These are phyloP conservation scores for Ceratocystis eucalypticola DNA, from an alignment of 2,329 filamentous ascomycete genomes.

Conservation along the genomic window DNA sequence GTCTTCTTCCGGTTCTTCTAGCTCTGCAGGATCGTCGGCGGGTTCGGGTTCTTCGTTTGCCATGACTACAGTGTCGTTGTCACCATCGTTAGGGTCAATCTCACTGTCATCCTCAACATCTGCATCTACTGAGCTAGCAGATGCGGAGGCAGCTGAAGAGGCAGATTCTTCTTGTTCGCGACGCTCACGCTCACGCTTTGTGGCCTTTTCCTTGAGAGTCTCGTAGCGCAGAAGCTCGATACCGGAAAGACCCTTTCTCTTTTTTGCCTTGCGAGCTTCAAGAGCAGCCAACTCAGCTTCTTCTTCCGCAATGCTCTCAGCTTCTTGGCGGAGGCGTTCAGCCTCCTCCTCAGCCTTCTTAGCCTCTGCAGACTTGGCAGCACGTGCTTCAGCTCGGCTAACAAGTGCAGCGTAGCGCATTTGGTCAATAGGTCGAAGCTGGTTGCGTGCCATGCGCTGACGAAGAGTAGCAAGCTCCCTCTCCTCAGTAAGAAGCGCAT, in stretches of 20 bases:
- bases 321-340: conserved; percentile 8
- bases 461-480: conserved; percentile 12
- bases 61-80: conserved; percentile 18
- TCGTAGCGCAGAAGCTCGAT: conserved; percentile 13
- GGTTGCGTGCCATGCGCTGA: conserved; percentile 11
- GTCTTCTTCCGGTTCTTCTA: conserved; percentile 17
- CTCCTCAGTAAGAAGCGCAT: conserved; percentile 9
- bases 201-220: conserved; percentile 8
- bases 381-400: conserved; percentile 11
- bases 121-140: conserved; percentile 10
- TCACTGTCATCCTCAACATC: conserved; percentile 13
- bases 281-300: conserved; percentile 10
- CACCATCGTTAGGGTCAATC: conserved; percentile 15
- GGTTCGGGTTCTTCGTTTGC: conserved; percentile 15
- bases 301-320: conserved; percentile 10
- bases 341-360: conserved; percentile 11
- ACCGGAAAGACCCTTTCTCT: conserved; percentile 1
- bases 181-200: conserved; percentile 10
- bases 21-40: not conserved
- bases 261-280: conserved; percentile 10
- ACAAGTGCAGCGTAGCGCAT: conserved; percentile 13
- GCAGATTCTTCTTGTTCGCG: conserved; percentile 15
- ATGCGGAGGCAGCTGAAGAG: conserved; percentile 14
- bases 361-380: conserved; percentile 1
- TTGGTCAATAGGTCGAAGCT: conserved; percentile 9